Evolutionary conservation across 2,329 filamentous ascomycete genomes (phyloP), one percentile per base, ranked within the genome.

Genomic region (Elsinoe ampelina): DNA sequence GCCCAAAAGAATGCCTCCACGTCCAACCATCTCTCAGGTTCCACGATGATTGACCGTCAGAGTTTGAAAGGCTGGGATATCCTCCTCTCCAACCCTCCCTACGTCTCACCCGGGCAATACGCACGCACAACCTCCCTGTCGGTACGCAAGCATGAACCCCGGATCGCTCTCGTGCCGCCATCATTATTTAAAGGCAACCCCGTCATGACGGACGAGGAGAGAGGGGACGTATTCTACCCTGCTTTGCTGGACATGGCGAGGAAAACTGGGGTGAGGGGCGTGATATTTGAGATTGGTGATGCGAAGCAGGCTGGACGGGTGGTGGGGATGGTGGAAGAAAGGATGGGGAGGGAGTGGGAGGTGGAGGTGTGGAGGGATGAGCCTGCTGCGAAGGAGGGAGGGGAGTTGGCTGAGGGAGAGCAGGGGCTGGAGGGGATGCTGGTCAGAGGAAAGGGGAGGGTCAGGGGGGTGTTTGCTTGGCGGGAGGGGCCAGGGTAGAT

Each of bases 1-100:
- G 26, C 7, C 26, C 3, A 5, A 7, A 22, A 42, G 13, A 35
- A 15, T 12, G 13, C 8, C 5, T 13, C 5, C 22, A 15, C 8
- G 22, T 30, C 15, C 13, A 52, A 6, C 35, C 20, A 2, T 3
- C 20, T 19, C 32, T 41, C 19, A n/a, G 12, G 20, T 2, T 3
- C 7, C 26, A 8, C 26, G 4, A 30, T 30, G 26, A 8, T 30
- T 8, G 7, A 30, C 7, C 4, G 7, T 2, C 26, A 30, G 26
- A 8, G 4, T 8, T 3, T 8, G 7, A 8, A 8, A 30, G 26
- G 8, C 4, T 60, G 55, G 52, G 66, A 95, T 60, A 72, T 97
- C 3, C 71, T 98, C 1, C 80, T 93, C 35, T 87, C 87, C 1
- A 98, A 98, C 65, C 93, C 93, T 13, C 93, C 93, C 0, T 97